These are phyloP conservation scores for Macrolepiota fuliginosa DNA, from an alignment of 768 basidiomycete genomes.

Conservation along the genomic window DNA sequence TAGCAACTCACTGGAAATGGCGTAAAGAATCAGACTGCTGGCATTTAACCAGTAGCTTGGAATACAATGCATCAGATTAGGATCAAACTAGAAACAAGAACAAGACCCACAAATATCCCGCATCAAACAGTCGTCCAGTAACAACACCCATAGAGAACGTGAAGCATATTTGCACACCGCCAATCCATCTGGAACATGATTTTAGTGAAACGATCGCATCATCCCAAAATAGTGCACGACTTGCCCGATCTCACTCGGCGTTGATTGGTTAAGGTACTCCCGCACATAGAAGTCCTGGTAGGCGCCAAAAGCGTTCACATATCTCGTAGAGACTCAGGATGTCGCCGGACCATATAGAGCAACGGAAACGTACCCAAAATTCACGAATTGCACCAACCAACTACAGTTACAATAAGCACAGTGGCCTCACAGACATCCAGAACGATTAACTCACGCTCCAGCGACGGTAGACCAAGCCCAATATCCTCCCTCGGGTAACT, in stretches of 20 bases:
- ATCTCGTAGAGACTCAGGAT: conserved; percentile 15
- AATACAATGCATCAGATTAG: neutral
- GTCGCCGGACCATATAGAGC: neutral
- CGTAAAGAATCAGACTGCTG: conserved; percentile 20
- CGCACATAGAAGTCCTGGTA: conserved; percentile 30
- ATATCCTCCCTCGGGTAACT: conserved; percentile 16
- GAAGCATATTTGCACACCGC: conserved; percentile 49
- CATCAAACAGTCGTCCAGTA: conserved; percentile 47
- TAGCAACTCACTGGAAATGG: conserved; percentile 24
- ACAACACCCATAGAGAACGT: conserved; percentile 45
- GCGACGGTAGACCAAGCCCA: conserved; percentile 27
- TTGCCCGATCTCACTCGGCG: conserved; percentile 26
- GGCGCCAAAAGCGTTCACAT: conserved; percentile 29
- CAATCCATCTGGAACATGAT: conserved; percentile 38
- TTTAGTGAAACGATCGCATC: neutral
- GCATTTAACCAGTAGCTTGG: conserved; percentile 23
- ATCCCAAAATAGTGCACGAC: neutral
- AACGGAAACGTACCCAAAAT: conserved; percentile 32
- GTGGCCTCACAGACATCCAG: neutral
- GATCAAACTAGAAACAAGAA: neutral
- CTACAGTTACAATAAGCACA: conserved; percentile 16
- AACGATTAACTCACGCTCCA: conserved; percentile 30
- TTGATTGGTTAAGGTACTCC: conserved; percentile 22
- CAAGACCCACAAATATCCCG: conserved; percentile 46
- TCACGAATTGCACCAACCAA: conserved; percentile 36